These are phyloP conservation scores for Boletus pseudo-olivaceus DNA, from an alignment of 768 basidiomycete species.

Conservation along the genomic window DNA sequence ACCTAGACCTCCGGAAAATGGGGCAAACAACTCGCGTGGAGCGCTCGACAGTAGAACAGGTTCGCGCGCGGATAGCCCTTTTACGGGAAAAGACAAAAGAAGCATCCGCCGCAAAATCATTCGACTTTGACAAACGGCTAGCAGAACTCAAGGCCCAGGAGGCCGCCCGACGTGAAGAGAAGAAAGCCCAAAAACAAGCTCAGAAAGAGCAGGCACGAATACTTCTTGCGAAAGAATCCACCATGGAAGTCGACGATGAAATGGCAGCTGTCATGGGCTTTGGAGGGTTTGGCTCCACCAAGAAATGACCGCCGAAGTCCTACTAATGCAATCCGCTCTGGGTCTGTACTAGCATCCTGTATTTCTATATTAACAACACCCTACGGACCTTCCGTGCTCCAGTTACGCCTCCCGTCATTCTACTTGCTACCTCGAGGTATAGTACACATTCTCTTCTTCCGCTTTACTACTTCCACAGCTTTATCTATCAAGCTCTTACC, in stretches of 20 bases:
- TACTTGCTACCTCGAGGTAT: constrained; percentile 18
- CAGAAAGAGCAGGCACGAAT: constrained; percentile 69
- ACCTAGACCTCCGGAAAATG: constrained; percentile 79
- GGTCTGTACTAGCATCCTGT: constrained; percentile 15
- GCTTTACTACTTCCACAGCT: not conserved
- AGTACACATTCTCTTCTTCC: constrained; percentile 8
- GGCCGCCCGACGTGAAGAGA: constrained; percentile 58
- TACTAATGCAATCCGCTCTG: not conserved
- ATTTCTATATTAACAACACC: constrained; percentile 7
- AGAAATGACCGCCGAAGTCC: constrained; percentile 49
- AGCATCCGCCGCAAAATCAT: constrained; percentile 81
- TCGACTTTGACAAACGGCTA: constrained; percentile 89
- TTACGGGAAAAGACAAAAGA: constrained; percentile 86
- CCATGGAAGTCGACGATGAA: constrained; percentile 51
- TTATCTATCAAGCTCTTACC: constrained; percentile 36
- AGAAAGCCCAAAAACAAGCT: constrained; percentile 77
- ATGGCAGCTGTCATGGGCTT: constrained; percentile 90
- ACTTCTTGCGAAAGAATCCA: constrained; percentile 53
- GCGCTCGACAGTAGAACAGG: constrained; percentile 89
- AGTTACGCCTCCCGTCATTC: not conserved
- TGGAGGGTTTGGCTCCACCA: constrained; percentile 82
- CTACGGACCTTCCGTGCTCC: not conserved
- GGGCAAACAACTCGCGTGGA: constrained; percentile 94
- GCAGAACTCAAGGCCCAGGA: constrained; percentile 79
- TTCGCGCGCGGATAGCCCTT: constrained; percentile 83